phyloP scores from a whole-genome alignment of 1,139 yeast genomes.

The Candida sp. region DNA sequence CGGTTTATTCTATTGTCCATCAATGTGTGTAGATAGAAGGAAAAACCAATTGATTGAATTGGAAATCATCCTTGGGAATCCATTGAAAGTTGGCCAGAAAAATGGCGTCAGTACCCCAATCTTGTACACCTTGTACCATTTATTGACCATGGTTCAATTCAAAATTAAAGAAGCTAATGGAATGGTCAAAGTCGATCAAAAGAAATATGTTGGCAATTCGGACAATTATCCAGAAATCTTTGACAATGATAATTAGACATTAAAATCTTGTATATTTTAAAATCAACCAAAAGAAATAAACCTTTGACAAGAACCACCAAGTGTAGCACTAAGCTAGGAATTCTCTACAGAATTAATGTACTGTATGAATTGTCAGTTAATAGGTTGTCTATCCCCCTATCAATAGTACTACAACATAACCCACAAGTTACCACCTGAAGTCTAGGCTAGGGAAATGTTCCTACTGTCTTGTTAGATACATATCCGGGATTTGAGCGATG shows the following conservation, averaged over 20 bases:
- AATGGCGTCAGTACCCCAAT: constrained; percentile 59
- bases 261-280: neutral
- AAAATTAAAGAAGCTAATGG: constrained; percentile 54
- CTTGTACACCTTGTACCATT: constrained; percentile 51
- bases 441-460: no score
- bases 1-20: constrained; percentile 64
- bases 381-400: no score
- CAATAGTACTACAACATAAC: no score
- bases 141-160: constrained; percentile 59
- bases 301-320: no score
- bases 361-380: no score
- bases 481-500: no score
- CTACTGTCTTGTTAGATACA: no score
- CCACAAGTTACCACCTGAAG: no score
- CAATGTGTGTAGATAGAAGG: constrained; percentile 70
- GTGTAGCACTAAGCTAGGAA: no score
- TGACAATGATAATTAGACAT: constrained; percentile 8
- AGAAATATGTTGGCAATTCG: constrained; percentile 25
- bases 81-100: constrained; percentile 55
- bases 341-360: no score
- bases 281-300: no score
- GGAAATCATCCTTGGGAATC: constrained; percentile 71
- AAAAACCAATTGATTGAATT: constrained; percentile 70
- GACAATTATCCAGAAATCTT: constrained; percentile 29
- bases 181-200: constrained; percentile 26